phyloP scores from a whole-genome alignment of 352 stramenopile genomes.

The Thalassiosira ordinaria region DNA sequence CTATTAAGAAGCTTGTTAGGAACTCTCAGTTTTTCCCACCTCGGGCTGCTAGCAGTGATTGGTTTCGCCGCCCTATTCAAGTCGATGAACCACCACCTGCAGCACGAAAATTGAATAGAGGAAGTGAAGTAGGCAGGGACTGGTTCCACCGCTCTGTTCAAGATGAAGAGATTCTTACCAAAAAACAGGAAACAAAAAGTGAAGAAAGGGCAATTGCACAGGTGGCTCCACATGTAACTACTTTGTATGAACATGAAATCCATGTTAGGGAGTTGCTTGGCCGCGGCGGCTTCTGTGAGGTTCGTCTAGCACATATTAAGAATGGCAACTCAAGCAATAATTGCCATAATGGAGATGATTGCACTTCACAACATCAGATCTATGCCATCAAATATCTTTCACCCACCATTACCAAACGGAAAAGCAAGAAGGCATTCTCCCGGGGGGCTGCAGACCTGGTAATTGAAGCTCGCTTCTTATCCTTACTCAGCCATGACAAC shows the following conservation, averaged over 20 bases:
- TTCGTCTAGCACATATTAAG: slow-evolving; percentile 27
- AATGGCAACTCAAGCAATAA: not conserved
- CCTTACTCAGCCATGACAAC: slow-evolving; percentile 56
- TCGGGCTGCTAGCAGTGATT: too few relatives aligned
- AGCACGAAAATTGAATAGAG: too few relatives aligned
- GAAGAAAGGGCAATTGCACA: not conserved
- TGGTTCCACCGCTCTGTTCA: slow-evolving; percentile 33
- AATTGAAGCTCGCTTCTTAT: slow-evolving; percentile 73
- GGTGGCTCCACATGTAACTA: slow-evolving; percentile 35
- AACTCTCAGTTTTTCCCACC: slow-evolving; percentile 45
- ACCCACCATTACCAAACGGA: slow-evolving; percentile 28
- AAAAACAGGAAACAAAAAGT: not conserved
- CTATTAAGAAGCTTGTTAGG: slow-evolving; percentile 34
- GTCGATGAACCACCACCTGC: too few relatives aligned
- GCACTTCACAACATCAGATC: not conserved
- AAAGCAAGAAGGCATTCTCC: slow-evolving; percentile 42
- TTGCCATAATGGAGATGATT: not conserved
- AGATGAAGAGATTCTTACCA: not conserved
- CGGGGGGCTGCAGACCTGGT: slow-evolving; percentile 68
- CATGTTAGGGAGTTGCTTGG: slow-evolving; percentile 32
- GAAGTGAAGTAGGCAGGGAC: slow-evolving; percentile 14
- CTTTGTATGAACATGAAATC: slow-evolving; percentile 37
- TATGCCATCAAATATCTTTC: slow-evolving; percentile 52
- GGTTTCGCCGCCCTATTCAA: too few relatives aligned
- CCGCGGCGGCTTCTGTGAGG: slow-evolving; percentile 48